A percentile compares a stretch with the other conserved stretches of the same genome.
Conservation (phyloP, 2,329 filamentous ascomycete species). For the Fusarium aywerte region DNA sequence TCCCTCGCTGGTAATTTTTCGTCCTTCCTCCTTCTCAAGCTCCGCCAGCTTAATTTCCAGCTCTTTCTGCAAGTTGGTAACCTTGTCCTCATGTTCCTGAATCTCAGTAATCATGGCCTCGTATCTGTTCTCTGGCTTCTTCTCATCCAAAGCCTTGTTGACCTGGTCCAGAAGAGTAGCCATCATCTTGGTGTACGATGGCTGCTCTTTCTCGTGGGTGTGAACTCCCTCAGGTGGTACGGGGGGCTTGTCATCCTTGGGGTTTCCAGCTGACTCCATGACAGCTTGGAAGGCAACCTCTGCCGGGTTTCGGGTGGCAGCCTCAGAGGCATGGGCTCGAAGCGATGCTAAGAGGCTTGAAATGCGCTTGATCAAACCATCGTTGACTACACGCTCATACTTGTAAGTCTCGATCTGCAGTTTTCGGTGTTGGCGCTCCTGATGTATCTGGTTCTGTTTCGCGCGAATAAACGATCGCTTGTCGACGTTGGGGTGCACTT, state of each 20-base stretch:
- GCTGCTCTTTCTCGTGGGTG: slow-evolving; percentile 75
- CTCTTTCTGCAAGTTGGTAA: slow-evolving; percentile 80
- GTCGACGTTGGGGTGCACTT: slow-evolving; percentile 98
- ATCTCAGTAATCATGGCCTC: slow-evolving; percentile 83
- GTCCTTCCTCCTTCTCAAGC: slow-evolving; percentile 84
- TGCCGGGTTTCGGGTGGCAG: slow-evolving; percentile 73
- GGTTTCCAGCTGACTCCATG: slow-evolving; percentile 80
- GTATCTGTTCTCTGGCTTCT: slow-evolving; percentile 75
- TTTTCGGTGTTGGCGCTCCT: slow-evolving; percentile 85
- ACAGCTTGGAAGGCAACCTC: slow-evolving; percentile 90
- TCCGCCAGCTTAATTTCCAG: slow-evolving; percentile 78
- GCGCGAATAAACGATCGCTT: slow-evolving; percentile 98
- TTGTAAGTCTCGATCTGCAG: slow-evolving; percentile 90
- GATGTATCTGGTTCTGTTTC: slow-evolving; percentile 97
- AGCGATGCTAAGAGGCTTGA: slow-evolving; percentile 79
- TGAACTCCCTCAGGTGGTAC: slow-evolving; percentile 83
- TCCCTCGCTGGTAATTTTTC: slow-evolving; percentile 93
- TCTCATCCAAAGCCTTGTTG: slow-evolving; percentile 83
- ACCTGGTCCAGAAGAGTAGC: slow-evolving; percentile 94
- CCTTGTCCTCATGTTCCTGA: slow-evolving; percentile 78
- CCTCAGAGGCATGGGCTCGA: slow-evolving; percentile 76
- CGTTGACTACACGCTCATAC: slow-evolving; percentile 93
- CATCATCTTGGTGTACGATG: slow-evolving; percentile 97
- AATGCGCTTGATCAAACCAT: slow-evolving; percentile 87
- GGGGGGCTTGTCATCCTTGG: slow-evolving; percentile 79